Conservation (phyloP, 78 protist species). For the Dictyostelium firmibasis region DNA sequence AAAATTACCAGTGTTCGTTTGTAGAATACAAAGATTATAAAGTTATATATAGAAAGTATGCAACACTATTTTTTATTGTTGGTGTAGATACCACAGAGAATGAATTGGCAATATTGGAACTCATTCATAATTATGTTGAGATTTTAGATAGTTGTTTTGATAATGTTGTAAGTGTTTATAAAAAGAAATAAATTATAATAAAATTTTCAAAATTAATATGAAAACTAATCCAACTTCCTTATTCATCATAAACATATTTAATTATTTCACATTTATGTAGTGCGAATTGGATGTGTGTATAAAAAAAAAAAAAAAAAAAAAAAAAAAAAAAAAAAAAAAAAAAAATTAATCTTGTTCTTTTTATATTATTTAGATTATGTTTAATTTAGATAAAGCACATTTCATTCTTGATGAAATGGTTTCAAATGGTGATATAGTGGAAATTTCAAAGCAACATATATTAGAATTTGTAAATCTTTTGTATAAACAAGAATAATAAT, state of each 20-base stretch:
- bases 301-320: not conserved
- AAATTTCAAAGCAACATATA: conserved; percentile 67
- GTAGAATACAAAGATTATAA: conserved; percentile 89
- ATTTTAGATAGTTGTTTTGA: conserved; percentile 95
- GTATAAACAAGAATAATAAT: conserved; percentile 1
- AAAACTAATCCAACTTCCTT: not conserved
- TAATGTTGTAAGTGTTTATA: conserved; percentile 60
- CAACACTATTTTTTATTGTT: conserved; percentile 96
- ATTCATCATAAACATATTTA: not conserved
- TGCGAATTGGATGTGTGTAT: conserved; percentile 80
- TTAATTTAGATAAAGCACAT: conserved; percentile 97
- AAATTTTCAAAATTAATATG: not conserved
- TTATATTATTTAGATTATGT: conserved; percentile 89
- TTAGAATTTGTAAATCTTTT: conserved; percentile 41
- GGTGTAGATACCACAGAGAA: conserved; percentile 91
- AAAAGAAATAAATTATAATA: no score
- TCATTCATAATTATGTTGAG: conserved; percentile 95
- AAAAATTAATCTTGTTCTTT: not conserved
- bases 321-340: no score
- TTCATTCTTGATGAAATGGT: conserved; percentile 97
- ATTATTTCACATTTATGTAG: not conserved
- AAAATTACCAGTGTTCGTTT: conserved; percentile 96
- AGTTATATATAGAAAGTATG: conserved; percentile 94
- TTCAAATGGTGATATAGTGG: conserved; percentile 92
- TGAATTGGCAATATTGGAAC: conserved; percentile 95